These are phyloP conservation scores for Pleodorina starrii DNA, from an alignment of 139 green algal species.

Conservation along the genomic window DNA sequence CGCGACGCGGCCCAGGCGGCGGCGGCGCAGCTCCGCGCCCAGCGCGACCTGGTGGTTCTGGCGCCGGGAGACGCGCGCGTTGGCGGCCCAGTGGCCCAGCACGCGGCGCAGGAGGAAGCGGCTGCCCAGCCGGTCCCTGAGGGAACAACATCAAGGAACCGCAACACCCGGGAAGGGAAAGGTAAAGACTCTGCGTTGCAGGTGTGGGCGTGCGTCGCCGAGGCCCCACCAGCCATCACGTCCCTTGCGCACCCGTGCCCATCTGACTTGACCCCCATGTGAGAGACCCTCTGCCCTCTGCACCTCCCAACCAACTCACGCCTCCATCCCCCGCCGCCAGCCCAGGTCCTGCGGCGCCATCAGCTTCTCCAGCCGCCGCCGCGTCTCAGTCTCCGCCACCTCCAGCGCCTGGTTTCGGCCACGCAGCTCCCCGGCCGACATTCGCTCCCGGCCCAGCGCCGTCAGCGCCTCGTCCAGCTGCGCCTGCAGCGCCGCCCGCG, in stretches of 20 bases:
- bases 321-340: not conserved
- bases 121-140: slow-evolving; percentile 21
- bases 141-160: not conserved
- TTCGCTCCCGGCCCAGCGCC: slow-evolving; percentile 5
- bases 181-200: no score
- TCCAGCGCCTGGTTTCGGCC: not conserved
- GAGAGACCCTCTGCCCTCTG: no score
- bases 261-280: no score
- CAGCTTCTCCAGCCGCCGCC: not conserved
- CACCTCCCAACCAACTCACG: slow-evolving; percentile 19
- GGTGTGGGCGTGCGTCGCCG: no score
- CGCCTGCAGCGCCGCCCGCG: not conserved
- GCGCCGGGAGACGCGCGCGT: not conserved
- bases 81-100: slow-evolving; percentile 16
- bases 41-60: not conserved
- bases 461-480: slow-evolving; percentile 35
- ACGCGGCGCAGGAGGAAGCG: slow-evolving; percentile 22
- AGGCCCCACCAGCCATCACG: no score
- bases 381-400: not conserved
- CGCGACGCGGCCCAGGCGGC: not conserved
- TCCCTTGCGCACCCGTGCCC: no score
- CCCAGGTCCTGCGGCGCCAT: not conserved
- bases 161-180: no score
- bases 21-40: not conserved
- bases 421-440: not conserved